Base-by-base conservation (phyloP, 352 stramenopile species). In the Aphanomyces invadans region DNA sequence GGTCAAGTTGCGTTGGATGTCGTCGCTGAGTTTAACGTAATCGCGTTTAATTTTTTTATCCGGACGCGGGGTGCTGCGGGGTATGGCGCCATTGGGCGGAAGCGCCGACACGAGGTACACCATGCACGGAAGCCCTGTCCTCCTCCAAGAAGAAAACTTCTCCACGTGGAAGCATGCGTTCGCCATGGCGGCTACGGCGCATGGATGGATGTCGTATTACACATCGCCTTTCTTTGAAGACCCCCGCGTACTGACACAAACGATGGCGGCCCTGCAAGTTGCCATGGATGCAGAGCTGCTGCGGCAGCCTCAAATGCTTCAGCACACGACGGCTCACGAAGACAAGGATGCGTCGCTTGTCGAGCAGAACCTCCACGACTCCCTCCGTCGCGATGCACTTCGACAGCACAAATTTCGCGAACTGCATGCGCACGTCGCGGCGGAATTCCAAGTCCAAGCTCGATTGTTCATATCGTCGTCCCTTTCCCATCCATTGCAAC, bases 91-190 rank as follows among this genome's bases (percentile, higher is more conserved):
- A 57, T 28, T 26, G 29, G 49, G 49, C 49, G 49, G 23, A 15
- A 26, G 11, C 49, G 49, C 7, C 17, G 3, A 7, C 12, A 15
- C 21, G 15, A n/a, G 44, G 7, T 7, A 25, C 44, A 25, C 12
- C 21, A 25, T 25, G 44, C 12, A 25, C 7, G 44, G 44, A 9
- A 52, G 12, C 44, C 49, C 49, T 38, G 49, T 21, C 49, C 46
- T 57, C 29, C 25, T 57, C 4, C 25, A 57, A 5, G 29, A 46
- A 17, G 44, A 36, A 28, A 46, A 46, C 23, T 67, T 60, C 26
- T 2, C 11, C 31, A 32, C 60, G 44, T 67, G 60, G 60, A 59
- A 67, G 19, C 39, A 32, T 21, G 60, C 28, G 23, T 67, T 67
- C 26, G 36, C 48, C n/a, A 28, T 48, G 23, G 39, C 60, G 17